phyloP scores from a whole-genome alignment of 371 early-diverging fungal genomes.

The Mortierella sp. region DNA sequence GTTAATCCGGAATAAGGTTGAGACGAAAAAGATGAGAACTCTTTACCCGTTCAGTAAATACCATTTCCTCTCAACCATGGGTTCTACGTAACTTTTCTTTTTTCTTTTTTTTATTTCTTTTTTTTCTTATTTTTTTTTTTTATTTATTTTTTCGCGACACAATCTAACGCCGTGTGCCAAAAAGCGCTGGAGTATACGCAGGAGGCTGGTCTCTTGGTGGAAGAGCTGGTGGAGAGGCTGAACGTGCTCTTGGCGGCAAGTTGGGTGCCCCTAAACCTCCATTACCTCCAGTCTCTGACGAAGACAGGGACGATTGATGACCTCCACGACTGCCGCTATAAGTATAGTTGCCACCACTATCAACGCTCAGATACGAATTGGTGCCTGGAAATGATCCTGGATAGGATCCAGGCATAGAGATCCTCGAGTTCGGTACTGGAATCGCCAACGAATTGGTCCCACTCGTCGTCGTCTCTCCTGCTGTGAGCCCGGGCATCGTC shows the following conservation, averaged over 20 bases:
- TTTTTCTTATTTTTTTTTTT: too few species aligned
- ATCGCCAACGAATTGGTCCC: not conserved
- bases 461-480: not conserved
- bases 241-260: slow-evolving; percentile 7
- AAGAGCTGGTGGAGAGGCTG: slow-evolving; percentile 27
- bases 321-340: slow-evolving; percentile 5
- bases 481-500: not conserved
- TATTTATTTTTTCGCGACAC: not conserved
- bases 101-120: slow-evolving; percentile 6
- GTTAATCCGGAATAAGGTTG: not conserved
- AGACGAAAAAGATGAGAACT: not conserved
- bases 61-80: not conserved
- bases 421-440: not conserved
- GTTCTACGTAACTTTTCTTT: not conserved
- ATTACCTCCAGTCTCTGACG: too few species aligned
- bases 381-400: slow-evolving; percentile 9
- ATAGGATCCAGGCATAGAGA: slow-evolving; percentile 17
- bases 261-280: slow-evolving; percentile 11
- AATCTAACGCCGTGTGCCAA: too few species aligned
- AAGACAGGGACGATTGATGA: slow-evolving; percentile 5
- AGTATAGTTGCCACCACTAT: not conserved
- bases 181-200: slow-evolving; percentile 6
- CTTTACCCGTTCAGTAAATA: too few species aligned
- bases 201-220: slow-evolving; percentile 24
- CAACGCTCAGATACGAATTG: not conserved